A percentile compares a stretch with the other conserved stretches of the same genome.
phyloP scores from a whole-genome alignment of 768 basidiomycete genomes.

The Russula vinacea region DNA sequence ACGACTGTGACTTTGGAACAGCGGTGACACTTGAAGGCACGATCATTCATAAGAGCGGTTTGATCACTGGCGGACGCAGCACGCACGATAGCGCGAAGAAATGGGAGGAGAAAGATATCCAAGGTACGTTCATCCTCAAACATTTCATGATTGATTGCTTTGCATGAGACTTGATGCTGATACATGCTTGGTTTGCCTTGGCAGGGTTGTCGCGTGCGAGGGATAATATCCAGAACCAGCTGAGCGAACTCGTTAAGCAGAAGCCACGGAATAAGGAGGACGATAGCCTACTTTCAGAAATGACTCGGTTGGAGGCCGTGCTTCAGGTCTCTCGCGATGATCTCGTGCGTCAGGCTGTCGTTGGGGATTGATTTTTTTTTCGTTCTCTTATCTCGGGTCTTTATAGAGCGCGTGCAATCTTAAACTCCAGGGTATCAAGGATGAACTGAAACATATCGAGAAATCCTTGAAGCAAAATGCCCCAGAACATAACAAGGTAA shows the following conservation, averaged over 20 bases:
- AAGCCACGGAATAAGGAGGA: slow-evolving; percentile 83
- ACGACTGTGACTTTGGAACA: slow-evolving; percentile 35
- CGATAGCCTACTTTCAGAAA: slow-evolving; percentile 71
- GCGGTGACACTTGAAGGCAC: slow-evolving; percentile 97
- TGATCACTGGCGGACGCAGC: slow-evolving; percentile 93
- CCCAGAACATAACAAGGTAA: slow-evolving; percentile 72
- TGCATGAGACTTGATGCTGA: slow-evolving; percentile 9
- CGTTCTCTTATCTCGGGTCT: neutral
- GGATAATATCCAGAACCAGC: slow-evolving; percentile 66
- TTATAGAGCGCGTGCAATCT: slow-evolving; percentile 69
- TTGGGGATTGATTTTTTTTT: neutral
- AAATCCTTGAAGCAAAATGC: slow-evolving; percentile 61
- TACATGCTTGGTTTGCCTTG: neutral
- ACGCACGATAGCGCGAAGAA: slow-evolving; percentile 73
- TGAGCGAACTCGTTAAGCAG: slow-evolving; percentile 79
- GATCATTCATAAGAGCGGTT: slow-evolving; percentile 93
- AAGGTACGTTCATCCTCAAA: slow-evolving; percentile 49
- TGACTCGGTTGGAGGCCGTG: slow-evolving; percentile 76
- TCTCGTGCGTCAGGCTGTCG: slow-evolving; percentile 46
- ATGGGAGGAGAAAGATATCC: slow-evolving; percentile 93
- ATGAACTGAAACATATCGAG: slow-evolving; percentile 80
- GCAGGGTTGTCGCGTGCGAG: slow-evolving; percentile 56
- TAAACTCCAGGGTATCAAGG: slow-evolving; percentile 72
- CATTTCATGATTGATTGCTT: neutral
- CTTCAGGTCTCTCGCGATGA: slow-evolving; percentile 77